Evolutionary conservation across 2,329 filamentous ascomycete species (phyloP), one percentile per base, ranked within the genome.

Genomic region (Fusarium lyarnte): DNA sequence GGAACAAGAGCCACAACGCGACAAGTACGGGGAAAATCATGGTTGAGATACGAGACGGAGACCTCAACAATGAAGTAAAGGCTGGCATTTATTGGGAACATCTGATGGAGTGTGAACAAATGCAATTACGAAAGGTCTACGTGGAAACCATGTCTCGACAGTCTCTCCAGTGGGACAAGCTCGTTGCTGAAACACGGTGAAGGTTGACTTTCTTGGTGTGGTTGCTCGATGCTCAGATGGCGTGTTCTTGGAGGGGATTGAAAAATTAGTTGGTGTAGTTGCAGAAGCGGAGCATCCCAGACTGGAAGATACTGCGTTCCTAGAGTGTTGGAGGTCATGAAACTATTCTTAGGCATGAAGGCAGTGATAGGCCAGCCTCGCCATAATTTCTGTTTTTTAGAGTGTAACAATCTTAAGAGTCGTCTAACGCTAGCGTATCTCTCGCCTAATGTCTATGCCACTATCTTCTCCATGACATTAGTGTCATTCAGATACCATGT

Each of bases 401-500:
- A 36, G 35, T 17, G 16, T 35, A 3, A 17, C 9, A 36, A 36
- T 17, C 2, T 5, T 17, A 10, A 17, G 16, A 36, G 16, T 36
- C 7, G 9, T 36, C 17, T 36, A 36, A 4, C 14, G 16, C 8
- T 17, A 36, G 17, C 35, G 9, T 17, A 19, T 23, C 0, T 33
- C 46, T 6, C 14, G 2, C 19, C n/a, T 6, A 19, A 23, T 41
- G 12, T 31, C 43, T 33, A 33, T 55, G n/a, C 3, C 29, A 21
- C 47, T 25, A 51, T 23, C 29, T 36, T 67, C 3, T 42, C 63
- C 54, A 67, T 42, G 3, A 67, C 58, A 13, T 67, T 61, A 0
- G 63, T 67, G 2, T 67, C 64, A n/a, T 67, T 52, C 0, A 67
- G 35, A 47, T 67, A 67, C 64, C 64, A 67, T 0, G 64, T 67